Percentiles rank a stretch among this genome's conserved stretches.
Conservation (phyloP, 192 early-diverging fungal species). For the Glomus cerebriforme region DNA sequence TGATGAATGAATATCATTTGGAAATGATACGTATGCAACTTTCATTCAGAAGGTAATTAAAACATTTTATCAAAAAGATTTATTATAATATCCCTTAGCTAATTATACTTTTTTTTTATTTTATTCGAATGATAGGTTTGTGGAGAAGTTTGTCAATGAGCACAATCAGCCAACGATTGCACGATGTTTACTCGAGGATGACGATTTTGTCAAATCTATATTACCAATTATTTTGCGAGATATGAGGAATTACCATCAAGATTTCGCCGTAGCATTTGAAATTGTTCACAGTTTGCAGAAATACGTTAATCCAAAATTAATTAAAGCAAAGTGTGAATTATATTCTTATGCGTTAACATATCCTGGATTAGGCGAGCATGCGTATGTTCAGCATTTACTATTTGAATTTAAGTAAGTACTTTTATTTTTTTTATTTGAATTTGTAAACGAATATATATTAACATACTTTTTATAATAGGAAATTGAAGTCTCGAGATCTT, state of each 20-base stretch:
- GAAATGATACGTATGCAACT: slow-evolving; percentile 70
- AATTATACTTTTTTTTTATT: slow-evolving; percentile 5
- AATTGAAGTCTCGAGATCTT: not conserved
- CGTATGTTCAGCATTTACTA: slow-evolving; percentile 42
- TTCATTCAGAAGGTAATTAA: slow-evolving; percentile 58
- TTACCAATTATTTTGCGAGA: slow-evolving; percentile 52
- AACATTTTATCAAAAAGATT: not conserved
- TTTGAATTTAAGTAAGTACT: slow-evolving; percentile 43
- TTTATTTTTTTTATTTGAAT: not conserved
- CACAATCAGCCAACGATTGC: slow-evolving; percentile 42
- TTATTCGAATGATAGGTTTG: slow-evolving; percentile 36
- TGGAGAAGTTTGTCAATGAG: not conserved
- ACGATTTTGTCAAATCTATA: slow-evolving; percentile 54
- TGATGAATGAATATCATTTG: slow-evolving; percentile 54
- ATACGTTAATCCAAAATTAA: slow-evolving; percentile 34
- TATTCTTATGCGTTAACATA: slow-evolving; percentile 63
- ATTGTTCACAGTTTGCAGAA: slow-evolving; percentile 62
- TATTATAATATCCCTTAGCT: slow-evolving; percentile 13
- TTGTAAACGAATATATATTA: not conserved
- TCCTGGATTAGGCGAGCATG: slow-evolving; percentile 37
- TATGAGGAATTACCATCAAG: slow-evolving; percentile 56
- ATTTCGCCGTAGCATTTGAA: slow-evolving; percentile 62
- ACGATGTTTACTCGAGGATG: slow-evolving; percentile 57
- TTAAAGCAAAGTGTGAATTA: slow-evolving; percentile 64
- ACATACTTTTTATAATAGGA: not conserved